Conservation (phyloP, 352 stramenopile species). For the Blastocystis sp. region DNA sequence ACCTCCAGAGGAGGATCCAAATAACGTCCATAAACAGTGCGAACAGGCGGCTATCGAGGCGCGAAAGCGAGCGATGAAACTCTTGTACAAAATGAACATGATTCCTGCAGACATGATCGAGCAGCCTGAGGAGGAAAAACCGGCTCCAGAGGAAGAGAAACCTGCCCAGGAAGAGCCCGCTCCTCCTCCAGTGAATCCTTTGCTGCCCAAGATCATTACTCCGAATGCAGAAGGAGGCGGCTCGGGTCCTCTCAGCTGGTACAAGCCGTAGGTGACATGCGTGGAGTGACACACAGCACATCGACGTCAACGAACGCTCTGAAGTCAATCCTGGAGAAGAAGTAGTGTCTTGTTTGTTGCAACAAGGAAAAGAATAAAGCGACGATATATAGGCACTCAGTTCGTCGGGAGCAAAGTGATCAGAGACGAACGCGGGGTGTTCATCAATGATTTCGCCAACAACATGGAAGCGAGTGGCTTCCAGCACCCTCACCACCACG, state of each 20-base stretch:
- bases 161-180: background rate
- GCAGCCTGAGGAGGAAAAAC: background rate
- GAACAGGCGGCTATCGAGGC: conserved; percentile 28
- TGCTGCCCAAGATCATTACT: background rate
- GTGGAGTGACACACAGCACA: background rate
- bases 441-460: conserved; percentile 70
- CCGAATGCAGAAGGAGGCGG: background rate
- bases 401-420: conserved; percentile 68
- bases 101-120: background rate
- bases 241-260: conserved; percentile 27
- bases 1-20: conserved; percentile 10
- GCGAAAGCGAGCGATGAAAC: background rate
- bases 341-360: conserved; percentile 64
- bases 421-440: conserved; percentile 64
- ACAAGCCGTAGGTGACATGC: conserved; percentile 11
- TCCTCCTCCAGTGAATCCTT: background rate
- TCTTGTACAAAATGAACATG: background rate
- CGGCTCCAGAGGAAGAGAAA: background rate
- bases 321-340: background rate
- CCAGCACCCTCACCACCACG: conserved; percentile 70
- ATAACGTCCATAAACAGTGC: conserved; percentile 54
- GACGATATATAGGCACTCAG: conserved; percentile 65
- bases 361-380: conserved; percentile 65
- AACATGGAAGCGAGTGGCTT: conserved; percentile 73
- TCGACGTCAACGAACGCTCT: background rate